phyloP scores from a whole-genome alignment of 495 filamentous ascomycete species.

The Copromyces sp. region DNA sequence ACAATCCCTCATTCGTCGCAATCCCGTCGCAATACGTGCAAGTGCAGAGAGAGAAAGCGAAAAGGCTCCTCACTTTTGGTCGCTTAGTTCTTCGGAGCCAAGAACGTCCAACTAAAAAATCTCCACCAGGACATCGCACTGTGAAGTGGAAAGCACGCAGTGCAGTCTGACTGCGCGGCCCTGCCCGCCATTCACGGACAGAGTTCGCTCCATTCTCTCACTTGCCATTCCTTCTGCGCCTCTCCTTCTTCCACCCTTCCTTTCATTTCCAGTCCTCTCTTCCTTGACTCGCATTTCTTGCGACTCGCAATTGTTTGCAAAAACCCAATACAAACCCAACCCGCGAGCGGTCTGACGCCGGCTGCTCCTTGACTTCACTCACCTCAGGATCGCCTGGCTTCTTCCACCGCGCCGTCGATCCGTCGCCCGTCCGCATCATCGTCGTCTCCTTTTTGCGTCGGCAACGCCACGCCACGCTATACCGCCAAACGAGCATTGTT shows the following conservation, averaged over 20 bases:
- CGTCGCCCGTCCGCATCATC: neutral
- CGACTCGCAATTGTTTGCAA: neutral
- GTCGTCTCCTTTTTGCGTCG: conserved; percentile 5
- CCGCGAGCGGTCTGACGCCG: neutral
- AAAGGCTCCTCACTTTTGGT: neutral
- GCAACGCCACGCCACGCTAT: neutral
- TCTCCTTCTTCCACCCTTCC: conserved; percentile 5
- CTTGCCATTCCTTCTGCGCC: conserved; percentile 8
- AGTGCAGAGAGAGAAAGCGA: neutral
- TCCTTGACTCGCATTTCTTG: neutral
- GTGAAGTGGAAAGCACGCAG: neutral
- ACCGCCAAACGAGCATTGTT: neutral
- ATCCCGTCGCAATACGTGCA: neutral
- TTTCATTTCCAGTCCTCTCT: conserved; percentile 3
- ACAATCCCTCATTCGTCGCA: neutral
- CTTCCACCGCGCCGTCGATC: neutral
- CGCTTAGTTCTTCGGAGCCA: neutral
- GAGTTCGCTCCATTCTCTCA: neutral
- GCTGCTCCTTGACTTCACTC: neutral
- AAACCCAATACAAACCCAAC: neutral
- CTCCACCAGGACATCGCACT: neutral
- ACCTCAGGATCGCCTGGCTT: neutral
- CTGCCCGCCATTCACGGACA: neutral
- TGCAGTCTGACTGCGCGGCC: neutral
- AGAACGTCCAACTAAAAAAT: neutral